These are phyloP conservation scores for Neofusicoccum parvum DNA, from an alignment of 2,329 filamentous ascomycete species.

Conservation along the genomic window DNA sequence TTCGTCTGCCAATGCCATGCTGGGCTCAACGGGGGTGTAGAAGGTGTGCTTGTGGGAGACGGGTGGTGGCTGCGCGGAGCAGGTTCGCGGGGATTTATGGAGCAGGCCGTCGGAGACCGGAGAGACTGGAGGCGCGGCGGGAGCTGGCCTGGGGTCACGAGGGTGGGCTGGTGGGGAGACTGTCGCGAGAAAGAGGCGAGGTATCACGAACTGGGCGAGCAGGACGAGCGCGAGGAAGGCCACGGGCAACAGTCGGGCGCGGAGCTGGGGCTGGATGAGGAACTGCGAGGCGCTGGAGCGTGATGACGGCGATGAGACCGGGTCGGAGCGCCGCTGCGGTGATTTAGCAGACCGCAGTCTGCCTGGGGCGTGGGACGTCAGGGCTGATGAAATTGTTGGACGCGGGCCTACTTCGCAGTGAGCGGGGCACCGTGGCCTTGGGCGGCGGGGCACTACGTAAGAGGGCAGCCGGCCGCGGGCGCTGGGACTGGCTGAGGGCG, in stretches of 20 bases:
- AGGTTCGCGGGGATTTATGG: constrained; percentile 21
- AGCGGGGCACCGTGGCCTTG: constrained; percentile 18
- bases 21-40: constrained; percentile 36
- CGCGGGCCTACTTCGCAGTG: constrained; percentile 18
- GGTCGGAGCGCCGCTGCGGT: constrained; percentile 24
- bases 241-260: constrained; percentile 32
- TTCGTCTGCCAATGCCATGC: constrained; percentile 63
- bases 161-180: constrained; percentile 23
- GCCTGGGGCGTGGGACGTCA: constrained; percentile 23
- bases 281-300: constrained; percentile 1
- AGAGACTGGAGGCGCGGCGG: not conserved
- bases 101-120: not conserved
- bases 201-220: constrained; percentile 38
- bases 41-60: constrained; percentile 22
- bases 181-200: constrained; percentile 37
- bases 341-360: constrained; percentile 26
- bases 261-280: constrained; percentile 24
- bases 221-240: constrained; percentile 39
- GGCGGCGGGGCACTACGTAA: constrained; percentile 23
- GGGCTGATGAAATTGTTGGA: constrained; percentile 20
- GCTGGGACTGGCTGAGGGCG: constrained; percentile 13
- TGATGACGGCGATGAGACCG: constrained; percentile 7
- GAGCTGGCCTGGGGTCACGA: constrained; percentile 7
- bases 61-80: constrained; percentile 3
- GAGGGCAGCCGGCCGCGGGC: constrained; percentile 25